Conservation (phyloP, 2,329 filamentous ascomycete species). For the Coniochaeta pulveracea region DNA sequence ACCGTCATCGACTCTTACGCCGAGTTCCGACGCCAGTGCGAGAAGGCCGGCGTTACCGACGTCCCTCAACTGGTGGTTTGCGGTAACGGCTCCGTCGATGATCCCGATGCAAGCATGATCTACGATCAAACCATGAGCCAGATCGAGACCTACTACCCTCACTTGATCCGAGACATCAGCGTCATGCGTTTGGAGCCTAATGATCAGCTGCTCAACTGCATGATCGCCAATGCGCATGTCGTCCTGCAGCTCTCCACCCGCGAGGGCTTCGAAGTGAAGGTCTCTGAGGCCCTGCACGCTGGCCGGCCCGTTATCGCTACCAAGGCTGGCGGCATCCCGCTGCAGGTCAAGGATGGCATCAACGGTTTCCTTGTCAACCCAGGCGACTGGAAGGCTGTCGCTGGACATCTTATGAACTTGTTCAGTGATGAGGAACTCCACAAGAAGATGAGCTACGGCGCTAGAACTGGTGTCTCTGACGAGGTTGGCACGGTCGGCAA, state of each 20-base stretch:
- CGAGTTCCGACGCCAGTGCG: conserved; percentile 53
- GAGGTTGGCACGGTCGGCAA: conserved; percentile 77
- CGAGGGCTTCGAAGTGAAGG: conserved; percentile 80
- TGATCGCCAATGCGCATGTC: conserved; percentile 61
- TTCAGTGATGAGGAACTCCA: conserved; percentile 57
- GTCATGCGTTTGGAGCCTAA: conserved; percentile 68
- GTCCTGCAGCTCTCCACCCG: conserved; percentile 70
- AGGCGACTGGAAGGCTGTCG: conserved; percentile 59
- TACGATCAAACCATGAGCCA: conserved; percentile 62
- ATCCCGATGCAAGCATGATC: conserved; percentile 63
- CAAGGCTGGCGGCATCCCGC: conserved; percentile 64
- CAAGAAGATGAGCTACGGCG: conserved; percentile 53
- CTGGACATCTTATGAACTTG: conserved; percentile 52
- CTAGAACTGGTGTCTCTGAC: conserved; percentile 58
- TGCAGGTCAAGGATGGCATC: conserved; percentile 62
- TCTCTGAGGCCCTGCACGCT: conserved; percentile 72
- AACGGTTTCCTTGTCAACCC: conserved; percentile 66
- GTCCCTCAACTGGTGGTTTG: conserved; percentile 66
- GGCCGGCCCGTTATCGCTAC: conserved; percentile 70
- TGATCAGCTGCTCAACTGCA: conserved; percentile 68
- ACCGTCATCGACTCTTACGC: conserved; percentile 68
- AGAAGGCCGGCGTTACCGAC: conserved; percentile 36
- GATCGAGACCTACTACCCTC: conserved; percentile 49
- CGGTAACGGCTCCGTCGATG: conserved; percentile 71
- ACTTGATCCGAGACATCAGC: conserved; percentile 55